Base-by-base conservation (phyloP, 148 eudicot genomes). In the Arbutus unedo region DNA sequence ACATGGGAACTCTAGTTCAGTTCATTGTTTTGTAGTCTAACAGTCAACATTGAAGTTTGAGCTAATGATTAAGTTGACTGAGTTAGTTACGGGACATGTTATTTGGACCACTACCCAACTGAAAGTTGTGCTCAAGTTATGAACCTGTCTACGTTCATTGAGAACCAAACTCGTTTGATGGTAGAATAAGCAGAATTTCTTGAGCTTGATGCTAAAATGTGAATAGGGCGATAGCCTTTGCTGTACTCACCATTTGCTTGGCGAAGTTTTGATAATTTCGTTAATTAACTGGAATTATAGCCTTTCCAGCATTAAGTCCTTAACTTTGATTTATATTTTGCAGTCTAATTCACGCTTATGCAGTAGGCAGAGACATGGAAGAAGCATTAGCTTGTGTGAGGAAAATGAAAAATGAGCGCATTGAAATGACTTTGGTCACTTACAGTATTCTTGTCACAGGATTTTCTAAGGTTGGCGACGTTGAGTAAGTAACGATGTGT, bases 341-440 rank as follows among this genome's bases (percentile, higher is more conserved):
- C 98, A 96, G 98, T 92, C 92, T 96, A 64, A 91, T 96, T 81
- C 98, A 96, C 88, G 99, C 99, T 81, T 96, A 93, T 86, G 88
- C 93, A 78, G 93, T 96, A 48, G 97, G 92, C 75, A 94, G 93
- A 93, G 99, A 96, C 88, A 96, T 96, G 99, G 97, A 93, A 77
- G 99, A 96, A 87, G 99, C 98, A 43, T 84, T 96, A 51, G 84
- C 95, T 44, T 96, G 99, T 83, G 97, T 90, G 84, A 92, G 93
- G 90, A 94, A 94, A 90, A 96, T 96, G 99, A 91, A 92, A 84
- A 87, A 88, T 81, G 98, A 93, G 88, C 93, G 94, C 70, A 84
- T 96, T 74, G 94, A 91, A 74, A 83, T 96, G 97, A 96, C 88
- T 76, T 89, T 96, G 92, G 99, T 96, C 77, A 96, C 99, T 2